Base-by-base conservation (phyloP, 345 rosid species). In the Cochlearia excelsa region DNA sequence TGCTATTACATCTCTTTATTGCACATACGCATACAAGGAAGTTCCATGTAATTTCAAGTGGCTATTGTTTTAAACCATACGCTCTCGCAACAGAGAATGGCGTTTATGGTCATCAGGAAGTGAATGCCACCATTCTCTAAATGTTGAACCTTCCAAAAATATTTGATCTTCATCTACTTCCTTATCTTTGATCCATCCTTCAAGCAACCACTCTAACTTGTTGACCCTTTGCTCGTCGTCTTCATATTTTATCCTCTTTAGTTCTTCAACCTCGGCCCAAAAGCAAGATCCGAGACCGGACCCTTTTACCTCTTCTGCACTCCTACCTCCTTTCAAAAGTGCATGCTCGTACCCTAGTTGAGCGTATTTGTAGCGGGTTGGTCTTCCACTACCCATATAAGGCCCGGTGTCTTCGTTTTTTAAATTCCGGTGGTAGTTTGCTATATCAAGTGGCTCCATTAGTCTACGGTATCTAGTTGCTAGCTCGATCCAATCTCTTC, bases 201-300 rank as follows among this genome's bases (percentile, higher is more conserved):
- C n/a, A n/a, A 75, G 44, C 27, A 68, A 31, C 9, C 2, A 31
- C 56, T 69, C 75, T 3, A 76, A 63, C 6, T 0, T 16, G 55
- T 16, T 26, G 35, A 81, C 4, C 48, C 51, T 64, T 16, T 27
- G 62, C 51, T 9, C 38, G 9, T 61, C 47, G 4, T 46, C 55
- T 47, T 58, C 57, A n/a, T 70, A 70, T 2, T 9, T 10, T 2
- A 65, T 60, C 62, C 46, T 56, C 31, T 31, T 37, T 5, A 87
- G 88, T 67, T 90, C 95, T 79, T 90, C 97, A 2, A 85, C 80
- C 67, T 82, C 81, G 0, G 91, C 95, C 97, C 94, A 84, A 35
- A 90, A 71, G 64, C 83, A 77, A 7, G 95, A 90, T 30, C 91
- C 30, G 10, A 54, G 30, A 54, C 8, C 0, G 69, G 74, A 39